phyloP scores from a whole-genome alignment of 371 early-diverging fungal genomes.

The Mortierella sp. region DNA sequence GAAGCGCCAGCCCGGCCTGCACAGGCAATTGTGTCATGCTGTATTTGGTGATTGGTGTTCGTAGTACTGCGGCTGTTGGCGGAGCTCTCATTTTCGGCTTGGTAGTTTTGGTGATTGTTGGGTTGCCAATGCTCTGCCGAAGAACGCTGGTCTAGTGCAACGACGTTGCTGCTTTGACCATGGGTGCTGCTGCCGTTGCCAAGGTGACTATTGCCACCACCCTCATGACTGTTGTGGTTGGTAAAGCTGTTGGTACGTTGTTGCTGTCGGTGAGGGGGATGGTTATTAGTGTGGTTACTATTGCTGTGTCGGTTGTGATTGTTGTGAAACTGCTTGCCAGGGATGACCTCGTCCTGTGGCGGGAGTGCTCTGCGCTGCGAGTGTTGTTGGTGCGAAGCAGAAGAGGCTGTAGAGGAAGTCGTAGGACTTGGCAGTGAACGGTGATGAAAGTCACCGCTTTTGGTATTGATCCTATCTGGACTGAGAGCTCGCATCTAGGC shows the following conservation, averaged over 20 bases:
- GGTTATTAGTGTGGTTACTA: background rate
- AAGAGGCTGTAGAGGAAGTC: too few relatives aligned
- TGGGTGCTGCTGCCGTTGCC: background rate
- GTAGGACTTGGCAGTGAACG: background rate
- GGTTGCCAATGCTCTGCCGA: background rate
- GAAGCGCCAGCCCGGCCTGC: too few relatives aligned
- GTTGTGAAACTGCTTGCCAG: background rate
- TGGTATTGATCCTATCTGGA: slow-evolving; percentile 4
- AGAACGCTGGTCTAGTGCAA: background rate
- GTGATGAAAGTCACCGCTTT: background rate
- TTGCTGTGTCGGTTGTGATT: background rate
- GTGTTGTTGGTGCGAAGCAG: slow-evolving; percentile 12
- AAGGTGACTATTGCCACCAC: background rate
- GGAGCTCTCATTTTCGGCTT: background rate
- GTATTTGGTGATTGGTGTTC: too few relatives aligned
- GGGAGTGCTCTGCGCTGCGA: slow-evolving; percentile 15
- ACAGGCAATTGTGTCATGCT: too few relatives aligned
- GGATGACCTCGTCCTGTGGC: slow-evolving; percentile 12
- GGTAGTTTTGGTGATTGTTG: slow-evolving; percentile 1
- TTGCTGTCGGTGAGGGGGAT: background rate
- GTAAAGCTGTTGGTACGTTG: slow-evolving; percentile 5
- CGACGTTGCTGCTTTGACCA: background rate
- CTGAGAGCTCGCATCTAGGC: slow-evolving; percentile 11
- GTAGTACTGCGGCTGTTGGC: too few relatives aligned
- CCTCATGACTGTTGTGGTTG: background rate